Evolutionary conservation across 2,329 filamentous ascomycete genomes (phyloP).

Genomic region (Coniochaeta hoffmannii): DNA sequence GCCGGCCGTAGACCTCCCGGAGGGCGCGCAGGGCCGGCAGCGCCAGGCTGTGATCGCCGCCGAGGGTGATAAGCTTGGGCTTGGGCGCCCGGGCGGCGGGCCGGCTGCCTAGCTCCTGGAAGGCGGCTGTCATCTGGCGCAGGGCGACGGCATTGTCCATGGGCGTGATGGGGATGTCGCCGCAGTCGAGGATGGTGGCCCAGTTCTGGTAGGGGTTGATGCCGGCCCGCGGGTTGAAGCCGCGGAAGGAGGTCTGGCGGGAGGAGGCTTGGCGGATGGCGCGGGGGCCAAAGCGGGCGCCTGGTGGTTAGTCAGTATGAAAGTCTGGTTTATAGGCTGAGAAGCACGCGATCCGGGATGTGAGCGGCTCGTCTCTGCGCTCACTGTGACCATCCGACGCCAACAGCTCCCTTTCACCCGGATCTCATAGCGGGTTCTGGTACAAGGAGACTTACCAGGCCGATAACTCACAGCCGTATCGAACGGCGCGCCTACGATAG

Average conservation of each 20-base stretch:
- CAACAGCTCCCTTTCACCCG: no score
- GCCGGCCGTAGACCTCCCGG: slow-evolving; percentile 44
- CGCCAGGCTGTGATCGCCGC: slow-evolving; percentile 59
- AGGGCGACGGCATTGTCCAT: slow-evolving; percentile 71
- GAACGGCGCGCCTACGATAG: slow-evolving; percentile 41
- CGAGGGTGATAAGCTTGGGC: slow-evolving; percentile 44
- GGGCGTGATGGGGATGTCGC: slow-evolving; percentile 69
- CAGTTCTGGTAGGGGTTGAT: slow-evolving; percentile 62
- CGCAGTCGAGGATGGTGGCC: slow-evolving; percentile 69
- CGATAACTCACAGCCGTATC: slow-evolving; percentile 30
- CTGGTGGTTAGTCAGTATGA: not conserved
- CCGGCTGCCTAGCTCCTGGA: slow-evolving; percentile 69
- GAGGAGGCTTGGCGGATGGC: slow-evolving; percentile 79
- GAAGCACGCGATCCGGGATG: not conserved
- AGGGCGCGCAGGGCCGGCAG: slow-evolving; percentile 54
- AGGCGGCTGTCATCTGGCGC: slow-evolving; percentile 67
- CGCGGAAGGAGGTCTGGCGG: slow-evolving; percentile 71
- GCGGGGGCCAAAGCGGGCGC: slow-evolving; percentile 77
- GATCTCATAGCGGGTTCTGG: no score
- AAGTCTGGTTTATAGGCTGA: not conserved
- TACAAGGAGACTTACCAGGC: slow-evolving; percentile 10
- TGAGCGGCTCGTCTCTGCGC: no score
- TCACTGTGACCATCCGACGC: no score
- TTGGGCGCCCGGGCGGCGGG: slow-evolving; percentile 22
- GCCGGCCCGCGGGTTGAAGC: slow-evolving; percentile 61